phyloP scores from a whole-genome alignment of 108 stramenopile genomes.

The Heterococcus sp. region DNA sequence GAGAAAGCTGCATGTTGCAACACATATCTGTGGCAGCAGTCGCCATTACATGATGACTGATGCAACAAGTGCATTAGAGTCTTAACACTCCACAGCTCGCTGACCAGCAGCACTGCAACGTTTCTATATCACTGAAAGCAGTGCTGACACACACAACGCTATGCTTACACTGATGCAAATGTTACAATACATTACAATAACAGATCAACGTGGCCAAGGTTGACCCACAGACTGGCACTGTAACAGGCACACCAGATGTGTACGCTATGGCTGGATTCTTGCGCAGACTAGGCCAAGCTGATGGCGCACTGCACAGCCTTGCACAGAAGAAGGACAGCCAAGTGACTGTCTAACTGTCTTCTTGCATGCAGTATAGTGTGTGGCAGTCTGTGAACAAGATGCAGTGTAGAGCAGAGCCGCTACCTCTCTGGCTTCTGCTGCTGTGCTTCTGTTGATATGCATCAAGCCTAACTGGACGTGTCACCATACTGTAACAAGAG shows the following conservation, averaged over 20 bases:
- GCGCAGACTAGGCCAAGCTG: no score
- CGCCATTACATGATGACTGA: background rate
- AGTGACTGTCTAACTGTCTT: no score
- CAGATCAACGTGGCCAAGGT: conserved; percentile 53
- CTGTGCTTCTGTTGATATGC: no score
- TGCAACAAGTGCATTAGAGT: background rate
- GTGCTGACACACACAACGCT: background rate
- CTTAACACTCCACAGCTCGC: background rate
- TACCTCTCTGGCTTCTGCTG: no score
- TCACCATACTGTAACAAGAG: no score
- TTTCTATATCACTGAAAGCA: background rate
- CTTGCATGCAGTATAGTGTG: no score
- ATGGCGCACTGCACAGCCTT: no score
- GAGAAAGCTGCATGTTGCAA: background rate
- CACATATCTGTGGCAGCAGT: background rate
- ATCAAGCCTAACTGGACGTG: no score
- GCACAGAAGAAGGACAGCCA: no score
- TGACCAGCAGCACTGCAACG: background rate
- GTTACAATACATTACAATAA: background rate
- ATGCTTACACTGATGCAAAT: no score
- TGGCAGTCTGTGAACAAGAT: no score
- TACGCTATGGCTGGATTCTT: conserved; percentile 48
- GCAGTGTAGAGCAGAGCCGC: no score
- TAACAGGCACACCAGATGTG: conserved; percentile 44
- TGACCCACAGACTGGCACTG: conserved; percentile 35